phyloP scores from a whole-genome alignment of 139 green algal genomes.

The Auxenochlorella pyrenoidosa region DNA sequence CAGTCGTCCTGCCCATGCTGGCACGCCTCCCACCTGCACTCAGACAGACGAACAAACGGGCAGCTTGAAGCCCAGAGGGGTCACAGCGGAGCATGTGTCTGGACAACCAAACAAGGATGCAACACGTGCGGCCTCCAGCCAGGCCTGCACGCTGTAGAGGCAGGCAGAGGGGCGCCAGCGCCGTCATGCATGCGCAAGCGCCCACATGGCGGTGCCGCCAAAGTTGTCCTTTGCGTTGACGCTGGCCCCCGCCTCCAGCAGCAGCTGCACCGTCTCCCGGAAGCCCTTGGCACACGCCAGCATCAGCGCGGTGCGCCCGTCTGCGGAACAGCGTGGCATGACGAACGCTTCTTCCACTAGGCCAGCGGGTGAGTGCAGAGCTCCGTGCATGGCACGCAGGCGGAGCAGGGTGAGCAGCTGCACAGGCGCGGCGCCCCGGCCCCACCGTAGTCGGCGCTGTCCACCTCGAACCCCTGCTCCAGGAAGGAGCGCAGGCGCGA shows the following conservation, averaged over 20 bases:
- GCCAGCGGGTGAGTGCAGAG: no score
- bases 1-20: constrained; percentile 51
- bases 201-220: constrained; percentile 48
- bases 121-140: no score
- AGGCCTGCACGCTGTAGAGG: no score
- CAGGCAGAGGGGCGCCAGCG: background rate
- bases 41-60: no score
- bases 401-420: no score
- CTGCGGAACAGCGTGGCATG: background rate
- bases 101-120: no score
- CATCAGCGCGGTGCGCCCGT: constrained; percentile 72
- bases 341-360: no score
- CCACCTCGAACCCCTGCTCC: constrained; percentile 58
- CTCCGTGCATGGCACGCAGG: no score
- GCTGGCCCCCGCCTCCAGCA: constrained; percentile 53
- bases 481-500: constrained; percentile 58
- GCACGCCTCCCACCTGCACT: constrained; percentile 56
- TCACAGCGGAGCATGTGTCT: no score
- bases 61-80: no score
- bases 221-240: constrained; percentile 46
- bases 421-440: no score
- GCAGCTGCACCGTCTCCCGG: constrained; percentile 33
- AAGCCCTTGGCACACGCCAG: constrained; percentile 65
- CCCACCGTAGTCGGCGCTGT: constrained; percentile 58
- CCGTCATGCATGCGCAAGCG: no score